phyloP scores from a whole-genome alignment of 768 basidiomycete genomes.

The Boletus insuetus region DNA sequence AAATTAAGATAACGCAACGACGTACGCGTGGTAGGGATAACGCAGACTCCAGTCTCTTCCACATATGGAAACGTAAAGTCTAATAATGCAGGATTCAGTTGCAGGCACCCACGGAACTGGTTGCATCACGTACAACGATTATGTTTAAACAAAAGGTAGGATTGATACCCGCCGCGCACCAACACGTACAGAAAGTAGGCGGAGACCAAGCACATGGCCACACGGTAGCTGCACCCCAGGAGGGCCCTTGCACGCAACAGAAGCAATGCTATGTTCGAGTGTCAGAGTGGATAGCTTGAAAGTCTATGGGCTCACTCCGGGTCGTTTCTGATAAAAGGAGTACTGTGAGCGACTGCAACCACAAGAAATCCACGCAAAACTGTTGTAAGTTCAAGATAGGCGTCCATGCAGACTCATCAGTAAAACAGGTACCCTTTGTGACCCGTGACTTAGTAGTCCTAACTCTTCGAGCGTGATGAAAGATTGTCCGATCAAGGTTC shows the following conservation, averaged over 20 bases:
- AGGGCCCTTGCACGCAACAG: conserved; percentile 20
- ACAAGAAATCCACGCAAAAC: conserved; percentile 14
- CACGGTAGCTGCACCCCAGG: conserved; percentile 11
- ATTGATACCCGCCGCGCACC: neutral
- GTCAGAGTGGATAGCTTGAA: neutral
- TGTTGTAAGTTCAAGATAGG: neutral
- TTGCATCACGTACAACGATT: neutral
- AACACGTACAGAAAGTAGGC: conserved; percentile 13
- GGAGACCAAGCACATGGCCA: conserved; percentile 3
- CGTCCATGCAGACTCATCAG: no score
- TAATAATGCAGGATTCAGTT: neutral
- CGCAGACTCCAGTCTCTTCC: neutral
- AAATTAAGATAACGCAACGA: neutral
- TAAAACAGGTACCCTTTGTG: conserved; percentile 1
- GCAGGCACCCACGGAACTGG: neutral
- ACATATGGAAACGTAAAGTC: neutral
- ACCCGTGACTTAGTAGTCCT: conserved; percentile 9
- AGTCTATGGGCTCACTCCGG: conserved; percentile 8
- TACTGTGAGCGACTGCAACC: neutral
- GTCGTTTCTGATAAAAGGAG: conserved; percentile 7
- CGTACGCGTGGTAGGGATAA: neutral
- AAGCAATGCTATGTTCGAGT: conserved; percentile 9
- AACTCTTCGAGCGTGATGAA: conserved; percentile 12
- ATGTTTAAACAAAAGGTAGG: neutral
- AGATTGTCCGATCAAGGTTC: conserved; percentile 8